Base-by-base conservation (phyloP, 116 monocot species). In the Phalaenopsis hybrid region DNA sequence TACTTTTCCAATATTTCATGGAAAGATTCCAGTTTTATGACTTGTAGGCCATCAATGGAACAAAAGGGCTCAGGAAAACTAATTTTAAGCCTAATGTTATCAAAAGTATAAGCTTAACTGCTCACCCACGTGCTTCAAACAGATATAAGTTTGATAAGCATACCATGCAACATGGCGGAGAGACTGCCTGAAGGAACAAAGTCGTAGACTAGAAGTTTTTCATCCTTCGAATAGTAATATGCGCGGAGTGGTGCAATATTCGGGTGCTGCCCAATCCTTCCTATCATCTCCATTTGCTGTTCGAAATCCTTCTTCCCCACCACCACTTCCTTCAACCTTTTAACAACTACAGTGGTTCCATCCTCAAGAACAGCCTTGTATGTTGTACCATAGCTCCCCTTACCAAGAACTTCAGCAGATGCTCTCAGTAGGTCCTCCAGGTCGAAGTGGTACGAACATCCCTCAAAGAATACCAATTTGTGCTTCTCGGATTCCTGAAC, bases 191-290 rank as follows among this genome's bases (percentile, higher is more conserved):
- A 44, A 44, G 82, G 76, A 81, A 87, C 44, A 79, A 89, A 92
- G 23, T 94, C 92, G 81, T 85, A 90, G 44, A 94, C 92, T 76
- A 90, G 81, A 69, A 94, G 90, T 85, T 92, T 94, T 79, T 94
- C 94, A 68, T 94, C 94, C 82, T 94, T 94, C 16, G 94, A 94
- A 78, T 90, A 94, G 83, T 90, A 94, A 75, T 94, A 94, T 77
- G 94, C 90, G 67, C 89, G 85, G 51, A 92, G 85, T 18, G 90
- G 88, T 33, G 85, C 82, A 41, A 94, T 78, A 83, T 92, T 90
- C 44, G 83, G 86, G 59, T 89, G 89, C 44, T 79, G 82, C 13
- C 85, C 85, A 69, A 86, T 73, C 77, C 50, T 90, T 37, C 88
- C 92, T 5, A 94, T 79, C 45, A 85, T 75, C 74, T 90, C 92